These are phyloP conservation scores for Beta corolliflora DNA, from an alignment of 179 eudicot genomes.

Conservation along the genomic window DNA sequence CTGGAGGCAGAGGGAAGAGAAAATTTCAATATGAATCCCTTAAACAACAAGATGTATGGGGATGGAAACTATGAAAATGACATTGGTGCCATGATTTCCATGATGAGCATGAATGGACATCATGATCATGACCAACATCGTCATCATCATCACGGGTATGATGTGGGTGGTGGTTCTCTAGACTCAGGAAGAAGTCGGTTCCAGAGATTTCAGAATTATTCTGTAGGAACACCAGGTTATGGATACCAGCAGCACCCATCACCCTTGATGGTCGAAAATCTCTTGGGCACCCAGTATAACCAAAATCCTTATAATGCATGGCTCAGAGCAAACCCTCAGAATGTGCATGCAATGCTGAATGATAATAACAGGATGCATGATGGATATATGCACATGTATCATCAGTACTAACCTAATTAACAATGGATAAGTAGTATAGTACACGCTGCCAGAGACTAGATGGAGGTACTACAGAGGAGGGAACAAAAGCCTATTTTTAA, in stretches of 20 bases:
- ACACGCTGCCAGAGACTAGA: background rate
- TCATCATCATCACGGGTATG: constrained; percentile 14
- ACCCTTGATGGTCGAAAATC: constrained; percentile 30
- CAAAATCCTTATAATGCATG: constrained; percentile 31
- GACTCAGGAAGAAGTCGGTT: constrained; percentile 10
- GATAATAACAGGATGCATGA: constrained; percentile 25
- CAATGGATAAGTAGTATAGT: background rate
- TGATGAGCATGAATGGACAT: constrained; percentile 29
- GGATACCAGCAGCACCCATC: constrained; percentile 33
- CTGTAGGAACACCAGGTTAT: constrained; percentile 26
- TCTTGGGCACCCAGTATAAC: constrained; percentile 33
- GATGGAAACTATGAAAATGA: constrained; percentile 22
- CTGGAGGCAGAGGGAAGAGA: constrained; percentile 15
- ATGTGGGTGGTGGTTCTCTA: constrained; percentile 5
- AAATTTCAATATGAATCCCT: constrained; percentile 9
- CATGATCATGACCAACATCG: background rate
- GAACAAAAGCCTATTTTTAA: background rate
- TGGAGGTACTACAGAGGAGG: background rate
- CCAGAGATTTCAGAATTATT: constrained; percentile 27
- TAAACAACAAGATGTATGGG: constrained; percentile 9
- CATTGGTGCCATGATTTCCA: constrained; percentile 24
- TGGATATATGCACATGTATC: constrained; percentile 29
- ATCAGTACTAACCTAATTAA: constrained; percentile 17
- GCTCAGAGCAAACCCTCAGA: constrained; percentile 28
- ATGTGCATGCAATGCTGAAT: constrained; percentile 19